Evolutionary conservation across 768 basidiomycete genomes (phyloP), one percentile per base, ranked within the genome.

Genomic region (Trametes sanguinea): DNA sequence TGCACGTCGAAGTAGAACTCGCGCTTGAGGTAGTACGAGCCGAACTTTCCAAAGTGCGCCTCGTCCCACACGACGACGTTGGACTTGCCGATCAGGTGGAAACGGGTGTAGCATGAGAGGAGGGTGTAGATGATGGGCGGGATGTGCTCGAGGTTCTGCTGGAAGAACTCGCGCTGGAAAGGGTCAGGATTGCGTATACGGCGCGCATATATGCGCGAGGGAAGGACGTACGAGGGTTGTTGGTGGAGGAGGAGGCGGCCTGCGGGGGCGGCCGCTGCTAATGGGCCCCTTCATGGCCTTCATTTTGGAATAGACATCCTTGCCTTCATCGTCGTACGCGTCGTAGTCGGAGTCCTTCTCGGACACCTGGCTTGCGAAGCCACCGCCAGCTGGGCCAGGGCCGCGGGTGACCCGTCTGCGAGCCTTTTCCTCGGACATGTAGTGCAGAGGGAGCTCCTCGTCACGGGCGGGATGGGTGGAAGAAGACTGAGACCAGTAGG

Each of bases 1-100:
- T 99, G 97, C 30, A 98, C 97, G 71, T 99, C 97, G 74, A 98
- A 98, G 81, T 98, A 98, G 77, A 98, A 98, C 74, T 97, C 94
- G 71, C 95, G 91, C 76, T 98, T 97, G 76, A 99, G 87, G 76
- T 99, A 98, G 76, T 98, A 90, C 53, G 93, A 93, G 53, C 94
- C 97, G 76, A 99, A 98, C 77, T 99, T 98, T 68, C 97, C 97
- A 76, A 98, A 99, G 76, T 99, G 97, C 42, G 97, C 96, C 80
- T 99, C 97, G 75, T 99, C 97, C 97, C 96, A 98, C 61, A 98
- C 87, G 75, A 99, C 96, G 65, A 83, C 72, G 70, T 89, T 83
- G 37, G 92, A 83, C 58, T 86, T 84, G 11, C 97, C 96, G 50
- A 99, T 99, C 68, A 88, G 84, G 80, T 95, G 90, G 75, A 90